These are phyloP conservation scores for Pisolithus albus DNA, from an alignment of 768 basidiomycete genomes.

Conservation along the genomic window DNA sequence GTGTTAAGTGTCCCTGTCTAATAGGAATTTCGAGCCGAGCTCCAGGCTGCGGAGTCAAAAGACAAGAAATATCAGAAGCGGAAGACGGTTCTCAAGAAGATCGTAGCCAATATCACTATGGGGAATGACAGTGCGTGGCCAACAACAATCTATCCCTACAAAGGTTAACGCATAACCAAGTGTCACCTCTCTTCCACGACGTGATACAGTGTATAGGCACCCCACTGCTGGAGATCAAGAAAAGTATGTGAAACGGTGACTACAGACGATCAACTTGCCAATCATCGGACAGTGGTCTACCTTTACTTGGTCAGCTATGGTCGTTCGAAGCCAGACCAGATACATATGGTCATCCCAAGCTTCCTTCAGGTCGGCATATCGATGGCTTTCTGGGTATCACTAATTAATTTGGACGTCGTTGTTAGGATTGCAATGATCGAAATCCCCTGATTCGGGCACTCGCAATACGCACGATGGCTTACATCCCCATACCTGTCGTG, in stretches of 20 bases:
- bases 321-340: conserved; percentile 86
- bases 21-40: conserved; percentile 85
- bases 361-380: conserved; percentile 66
- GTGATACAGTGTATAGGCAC: conserved; percentile 94
- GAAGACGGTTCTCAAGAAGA: conserved; percentile 93
- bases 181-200: conserved; percentile 93
- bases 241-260: conserved; percentile 57
- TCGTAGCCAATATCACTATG: conserved; percentile 99
- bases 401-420: conserved; percentile 9
- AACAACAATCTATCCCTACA: conserved; percentile 7
- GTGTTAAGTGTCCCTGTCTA: conserved; percentile 8
- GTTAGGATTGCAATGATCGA: conserved; percentile 88
- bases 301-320: conserved; percentile 97
- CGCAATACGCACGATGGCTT: conserved; percentile 98
- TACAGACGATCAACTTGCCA: neutral
- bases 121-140: conserved; percentile 88
- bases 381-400: conserved; percentile 1
- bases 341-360: conserved; percentile 83
- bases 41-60: conserved; percentile 86
- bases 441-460: conserved; percentile 96
- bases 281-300: conserved; percentile 73
- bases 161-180: conserved; percentile 35
- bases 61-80: conserved; percentile 95
- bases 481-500: conserved; percentile 89
- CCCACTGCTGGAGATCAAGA: conserved; percentile 95